These are phyloP conservation scores for Beauveria brongniartii DNA, from an alignment of 2,329 filamentous ascomycete species.

Conservation along the genomic window DNA sequence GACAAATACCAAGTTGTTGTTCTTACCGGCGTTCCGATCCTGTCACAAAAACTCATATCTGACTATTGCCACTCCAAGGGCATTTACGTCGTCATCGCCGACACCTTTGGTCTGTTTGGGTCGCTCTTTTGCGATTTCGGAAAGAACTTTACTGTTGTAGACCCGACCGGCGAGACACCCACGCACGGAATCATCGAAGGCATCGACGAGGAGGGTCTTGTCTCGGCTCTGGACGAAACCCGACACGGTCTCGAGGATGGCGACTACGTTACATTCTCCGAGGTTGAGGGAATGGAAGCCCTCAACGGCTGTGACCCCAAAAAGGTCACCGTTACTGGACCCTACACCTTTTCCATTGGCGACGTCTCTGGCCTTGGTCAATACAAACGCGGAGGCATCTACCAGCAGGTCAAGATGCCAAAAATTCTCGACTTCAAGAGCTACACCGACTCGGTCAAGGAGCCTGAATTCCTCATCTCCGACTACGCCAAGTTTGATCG, in stretches of 20 bases:
- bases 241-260: slow-evolving; percentile 93
- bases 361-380: slow-evolving; percentile 80
- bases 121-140: slow-evolving; percentile 97
- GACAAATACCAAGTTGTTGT: slow-evolving; percentile 91
- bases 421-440: slow-evolving; percentile 85
- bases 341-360: slow-evolving; percentile 95
- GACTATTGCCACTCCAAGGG: slow-evolving; percentile 93
- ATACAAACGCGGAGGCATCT: slow-evolving; percentile 84
- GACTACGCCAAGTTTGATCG: slow-evolving; percentile 98
- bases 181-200: slow-evolving; percentile 81
- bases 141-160: slow-evolving; percentile 82
- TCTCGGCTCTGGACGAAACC: slow-evolving; percentile 90
- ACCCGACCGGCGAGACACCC: slow-evolving; percentile 83
- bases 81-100: slow-evolving; percentile 80
- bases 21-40: slow-evolving; percentile 73
- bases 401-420: slow-evolving; percentile 97
- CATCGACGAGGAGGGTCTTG: slow-evolving; percentile 82
- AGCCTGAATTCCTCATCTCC: slow-evolving; percentile 82
- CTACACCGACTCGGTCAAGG: slow-evolving; percentile 68
- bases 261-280: slow-evolving; percentile 90
- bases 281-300: slow-evolving; percentile 84
- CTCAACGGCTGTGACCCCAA: slow-evolving; percentile 77
- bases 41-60: slow-evolving; percentile 73
- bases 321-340: slow-evolving; percentile 89
- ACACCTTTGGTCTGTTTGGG: slow-evolving; percentile 90